A percentile compares a stretch with the other conserved stretches of the same genome.
Evolutionary conservation across 2,329 filamentous ascomycete species (phyloP).

Genomic region (Lachnellula occidentalis): DNA sequence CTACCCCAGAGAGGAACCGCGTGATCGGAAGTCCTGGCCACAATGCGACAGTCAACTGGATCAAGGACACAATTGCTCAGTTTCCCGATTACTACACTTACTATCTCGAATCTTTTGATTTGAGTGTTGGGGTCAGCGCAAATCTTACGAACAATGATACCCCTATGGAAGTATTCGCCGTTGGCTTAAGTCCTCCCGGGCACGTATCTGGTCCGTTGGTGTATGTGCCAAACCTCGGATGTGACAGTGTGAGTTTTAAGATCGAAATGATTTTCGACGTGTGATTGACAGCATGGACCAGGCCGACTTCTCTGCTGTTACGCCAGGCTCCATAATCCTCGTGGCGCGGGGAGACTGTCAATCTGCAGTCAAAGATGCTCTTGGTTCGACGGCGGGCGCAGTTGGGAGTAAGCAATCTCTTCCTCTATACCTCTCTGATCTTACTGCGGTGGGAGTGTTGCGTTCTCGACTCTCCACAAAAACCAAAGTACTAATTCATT

Average conservation of each 20-base stretch:
- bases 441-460: too few relatives aligned
- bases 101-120: constrained; percentile 39
- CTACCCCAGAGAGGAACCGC: constrained; percentile 11
- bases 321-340: constrained; percentile 62
- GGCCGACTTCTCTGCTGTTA: constrained; percentile 52
- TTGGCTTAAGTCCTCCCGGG: constrained; percentile 10
- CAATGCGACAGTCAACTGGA: constrained; percentile 42
- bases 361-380: constrained; percentile 63
- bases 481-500: too few relatives aligned
- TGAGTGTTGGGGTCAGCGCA: constrained; percentile 3
- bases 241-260: constrained; percentile 8
- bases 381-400: constrained; percentile 63
- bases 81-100: constrained; percentile 34
- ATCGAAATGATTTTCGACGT: too few relatives aligned
- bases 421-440: too few relatives aligned
- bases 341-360: constrained; percentile 63
- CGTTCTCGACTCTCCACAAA: too few relatives aligned
- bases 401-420: constrained; percentile 39
- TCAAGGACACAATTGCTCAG: constrained; percentile 35
- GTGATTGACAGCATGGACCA: background rate
- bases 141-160: constrained; percentile 10
- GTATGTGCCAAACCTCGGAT: constrained; percentile 15
- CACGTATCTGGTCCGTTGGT: constrained; percentile 11
- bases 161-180: constrained; percentile 6
- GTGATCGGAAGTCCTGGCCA: constrained; percentile 17